Evolutionary conservation across 2,329 filamentous ascomycete genomes (phyloP), one percentile per base, ranked within the genome.

Genomic region (Paraconiothyrium brasiliense): DNA sequence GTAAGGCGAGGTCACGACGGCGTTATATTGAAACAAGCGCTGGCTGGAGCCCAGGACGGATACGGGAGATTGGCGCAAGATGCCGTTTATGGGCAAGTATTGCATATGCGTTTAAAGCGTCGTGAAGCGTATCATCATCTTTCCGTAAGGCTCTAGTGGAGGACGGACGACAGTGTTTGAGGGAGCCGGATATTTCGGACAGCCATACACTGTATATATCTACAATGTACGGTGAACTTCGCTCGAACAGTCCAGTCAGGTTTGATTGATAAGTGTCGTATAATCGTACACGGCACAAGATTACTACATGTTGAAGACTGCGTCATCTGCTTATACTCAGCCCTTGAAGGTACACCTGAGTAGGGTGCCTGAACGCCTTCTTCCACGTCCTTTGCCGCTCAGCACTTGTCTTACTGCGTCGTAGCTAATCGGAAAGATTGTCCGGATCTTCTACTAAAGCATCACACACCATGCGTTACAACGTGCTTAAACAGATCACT

Each of bases 111-210:
- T 20, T 20, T 30, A 22, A 37, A 47, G 54, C 54, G 37, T 56
- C 27, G 14, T 54, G 37, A 27, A 54, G 51, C 51, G 37, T 54
- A 44, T 44, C 50, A n/a, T 44, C 37, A 32, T 54, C 35, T 54
- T n/a, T 27, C 54, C 13, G 16, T 5, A 56, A 16, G 7, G 24
- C 43, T 35, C 20, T 54, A 11, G 4, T 11, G 24, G 13, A 11
- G 8, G 11, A 14, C 22, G 43, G 16, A 27, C 13, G 8, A 13
- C 13, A 37, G 20, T 35, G 41, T 35, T 30, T 13, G 24, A 56
- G 22, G 7, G 41, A 43, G 20, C 20, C 27, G 30, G 54, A 47
- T 37, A n/a, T 47, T 14, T 22, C 13, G 16, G 10, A 20, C 32
- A 47, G 52, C 39, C 48, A 37, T 48, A 35, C 6, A 44, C 14